A percentile compares a stretch with the other conserved stretches of the same genome.
Evolutionary conservation across 2,329 filamentous ascomycete genomes (phyloP).

Genomic region (Cercospora sojina): DNA sequence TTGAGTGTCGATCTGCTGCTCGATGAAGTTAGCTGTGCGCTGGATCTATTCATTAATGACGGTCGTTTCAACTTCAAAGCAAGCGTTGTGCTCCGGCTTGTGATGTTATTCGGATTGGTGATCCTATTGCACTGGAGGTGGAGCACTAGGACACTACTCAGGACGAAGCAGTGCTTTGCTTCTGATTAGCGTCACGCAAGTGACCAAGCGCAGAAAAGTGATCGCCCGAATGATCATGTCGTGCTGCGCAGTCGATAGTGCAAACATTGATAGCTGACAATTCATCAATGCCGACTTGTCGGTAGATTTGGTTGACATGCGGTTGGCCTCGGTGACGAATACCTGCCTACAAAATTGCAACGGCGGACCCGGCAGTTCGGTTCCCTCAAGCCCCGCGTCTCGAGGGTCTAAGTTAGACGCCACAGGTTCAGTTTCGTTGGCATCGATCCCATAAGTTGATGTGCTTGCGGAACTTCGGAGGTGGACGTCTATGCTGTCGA

Average conservation of each 20-base stretch:
- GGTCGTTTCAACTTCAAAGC: background rate
- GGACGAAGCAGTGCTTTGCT: background rate
- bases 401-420: background rate
- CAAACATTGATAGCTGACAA: background rate
- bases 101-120: background rate
- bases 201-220: background rate
- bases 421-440: background rate
- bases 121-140: background rate
- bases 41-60: background rate
- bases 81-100: background rate
- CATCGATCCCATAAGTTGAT: background rate
- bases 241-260: background rate
- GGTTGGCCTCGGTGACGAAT: background rate
- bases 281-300: background rate
- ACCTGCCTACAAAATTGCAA: background rate
- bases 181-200: background rate
- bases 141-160: background rate
- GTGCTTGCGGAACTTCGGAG: background rate
- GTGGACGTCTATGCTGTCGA: background rate
- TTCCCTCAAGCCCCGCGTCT: background rate
- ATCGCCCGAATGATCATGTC: background rate
- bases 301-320: background rate
- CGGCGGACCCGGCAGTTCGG: background rate
- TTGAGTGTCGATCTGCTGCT: background rate
- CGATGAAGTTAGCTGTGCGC: background rate